These are phyloP conservation scores for Fragilaria radians DNA, from an alignment of 108 stramenopile genomes.

Conservation along the genomic window DNA sequence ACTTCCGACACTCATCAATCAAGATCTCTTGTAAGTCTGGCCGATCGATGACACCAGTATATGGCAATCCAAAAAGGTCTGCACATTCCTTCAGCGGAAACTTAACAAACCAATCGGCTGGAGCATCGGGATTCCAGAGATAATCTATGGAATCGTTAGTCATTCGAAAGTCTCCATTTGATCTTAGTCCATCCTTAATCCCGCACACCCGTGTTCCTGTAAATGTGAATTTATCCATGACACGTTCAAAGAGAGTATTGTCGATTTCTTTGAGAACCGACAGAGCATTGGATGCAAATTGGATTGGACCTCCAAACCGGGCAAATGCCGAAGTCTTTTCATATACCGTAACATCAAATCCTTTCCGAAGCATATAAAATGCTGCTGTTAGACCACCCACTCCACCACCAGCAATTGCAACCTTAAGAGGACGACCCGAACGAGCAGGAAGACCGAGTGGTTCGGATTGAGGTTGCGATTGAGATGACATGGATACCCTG, in stretches of 20 bases:
- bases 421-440: conserved; percentile 72
- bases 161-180: conserved; percentile 84
- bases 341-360: conserved; percentile 93
- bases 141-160: conserved; percentile 78
- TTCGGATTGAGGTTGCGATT: conserved; percentile 38
- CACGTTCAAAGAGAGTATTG: conserved; percentile 72
- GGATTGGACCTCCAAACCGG: conserved; percentile 96
- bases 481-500: neutral
- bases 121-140: conserved; percentile 73
- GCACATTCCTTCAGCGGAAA: conserved; percentile 89
- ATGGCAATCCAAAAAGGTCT: conserved; percentile 75
- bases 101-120: conserved; percentile 94
- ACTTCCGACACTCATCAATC: conserved; percentile 86
- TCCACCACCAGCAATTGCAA: conserved; percentile 93
- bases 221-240: conserved; percentile 96
- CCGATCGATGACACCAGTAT: conserved; percentile 95
- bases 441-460: conserved; percentile 63
- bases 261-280: conserved; percentile 92
- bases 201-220: conserved; percentile 93
- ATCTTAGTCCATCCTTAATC: conserved; percentile 93
- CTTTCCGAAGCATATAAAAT: conserved; percentile 86
- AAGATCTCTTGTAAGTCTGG: conserved; percentile 96
- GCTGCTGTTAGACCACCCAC: conserved; percentile 92
- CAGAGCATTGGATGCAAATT: conserved; percentile 95
- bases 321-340: conserved; percentile 92